Base-by-base conservation (phyloP, 1,284 basidiomycete genomes). In the Paramarasmius palmivorus region DNA sequence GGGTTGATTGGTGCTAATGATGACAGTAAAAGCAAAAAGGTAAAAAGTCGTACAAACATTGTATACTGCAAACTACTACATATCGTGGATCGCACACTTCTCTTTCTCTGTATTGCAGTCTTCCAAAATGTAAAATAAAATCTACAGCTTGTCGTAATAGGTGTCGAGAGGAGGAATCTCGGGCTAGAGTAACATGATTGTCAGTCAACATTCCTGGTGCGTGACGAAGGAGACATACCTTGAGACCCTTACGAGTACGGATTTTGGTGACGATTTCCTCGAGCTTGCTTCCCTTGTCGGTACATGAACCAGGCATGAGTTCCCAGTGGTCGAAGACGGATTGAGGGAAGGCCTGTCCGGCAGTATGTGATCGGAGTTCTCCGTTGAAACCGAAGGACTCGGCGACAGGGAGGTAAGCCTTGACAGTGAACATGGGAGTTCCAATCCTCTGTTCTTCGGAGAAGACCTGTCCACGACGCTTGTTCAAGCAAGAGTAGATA, bases 341-440 rank as follows among this genome's bases (percentile, higher is more conserved):
- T 74, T 98, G 96, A 57, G 95, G 95, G 94, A 98, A 98, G 63
- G 96, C 97, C 81, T 99, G 97, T 56, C 96, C 96, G 71, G 84
- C 86, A 48, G 96, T 99, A 57, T 91, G 88, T 68, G 88, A 85
- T 67, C 97, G 92, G 54, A 99, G 86, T 64, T 93, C 95, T 65
- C 90, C 94, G 76, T 96, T 98, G 90, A 99, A 99, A 65, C 97
- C 96, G 80, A 99, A 99, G 17, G 96, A 98, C 78, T 98, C 96
- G 74, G 82, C 79, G 75, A 98, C 95, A 69, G 96, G 96, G 51
- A 98, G 82, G 83, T 95, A 97, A 34, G 95, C 95, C 87, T 98
- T 99, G 77, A 99, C 92, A 55, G 93, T 99, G 86, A 96, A 98
- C 95, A 99, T 98, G 59, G 97, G 97, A 22, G 97, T 99, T 79